These are phyloP conservation scores for Chlorella sorokiniana DNA, from an alignment of 139 green algal species.

Conservation along the genomic window DNA sequence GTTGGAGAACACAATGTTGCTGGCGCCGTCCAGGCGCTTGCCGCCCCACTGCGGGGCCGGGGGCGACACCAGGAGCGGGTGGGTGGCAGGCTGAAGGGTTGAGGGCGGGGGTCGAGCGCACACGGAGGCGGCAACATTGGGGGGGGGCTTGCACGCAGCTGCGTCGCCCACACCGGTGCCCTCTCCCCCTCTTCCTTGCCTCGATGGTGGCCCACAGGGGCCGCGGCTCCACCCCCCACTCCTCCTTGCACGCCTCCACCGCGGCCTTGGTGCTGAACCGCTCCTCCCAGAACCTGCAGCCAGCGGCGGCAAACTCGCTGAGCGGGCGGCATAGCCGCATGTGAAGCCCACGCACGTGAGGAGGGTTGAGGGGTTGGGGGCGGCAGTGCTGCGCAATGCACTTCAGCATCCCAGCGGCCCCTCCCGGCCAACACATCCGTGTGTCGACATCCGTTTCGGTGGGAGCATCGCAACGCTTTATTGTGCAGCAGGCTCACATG, in stretches of 20 bases:
- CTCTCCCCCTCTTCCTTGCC: background rate
- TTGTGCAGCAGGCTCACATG: slow-evolving; percentile 26
- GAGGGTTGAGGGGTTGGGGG: background rate
- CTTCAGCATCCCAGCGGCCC: too few species aligned
- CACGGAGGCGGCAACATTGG: background rate
- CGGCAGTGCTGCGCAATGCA: too few species aligned
- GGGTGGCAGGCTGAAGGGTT: background rate
- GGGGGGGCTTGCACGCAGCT: background rate
- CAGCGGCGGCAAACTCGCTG: background rate
- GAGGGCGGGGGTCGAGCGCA: background rate
- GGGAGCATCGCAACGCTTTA: background rate
- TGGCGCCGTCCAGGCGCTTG: slow-evolving; percentile 32
- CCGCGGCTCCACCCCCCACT: slow-evolving; percentile 72
- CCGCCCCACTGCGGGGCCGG: slow-evolving; percentile 11
- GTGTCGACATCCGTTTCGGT: background rate
- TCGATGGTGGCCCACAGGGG: slow-evolving; percentile 45
- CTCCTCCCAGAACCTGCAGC: slow-evolving; percentile 54
- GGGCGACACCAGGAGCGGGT: background rate
- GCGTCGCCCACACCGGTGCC: too few species aligned
- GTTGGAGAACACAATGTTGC: slow-evolving; percentile 63
- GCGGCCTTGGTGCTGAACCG: slow-evolving; percentile 35
- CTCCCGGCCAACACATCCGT: background rate
- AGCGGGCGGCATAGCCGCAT: background rate
- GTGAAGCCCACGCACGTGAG: too few species aligned
- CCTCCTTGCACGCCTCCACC: slow-evolving; percentile 53